A percentile compares a stretch with the other conserved stretches of the same genome.
Conservation (phyloP, 495 filamentous ascomycete species). For the Aspergillus baeticus region DNA sequence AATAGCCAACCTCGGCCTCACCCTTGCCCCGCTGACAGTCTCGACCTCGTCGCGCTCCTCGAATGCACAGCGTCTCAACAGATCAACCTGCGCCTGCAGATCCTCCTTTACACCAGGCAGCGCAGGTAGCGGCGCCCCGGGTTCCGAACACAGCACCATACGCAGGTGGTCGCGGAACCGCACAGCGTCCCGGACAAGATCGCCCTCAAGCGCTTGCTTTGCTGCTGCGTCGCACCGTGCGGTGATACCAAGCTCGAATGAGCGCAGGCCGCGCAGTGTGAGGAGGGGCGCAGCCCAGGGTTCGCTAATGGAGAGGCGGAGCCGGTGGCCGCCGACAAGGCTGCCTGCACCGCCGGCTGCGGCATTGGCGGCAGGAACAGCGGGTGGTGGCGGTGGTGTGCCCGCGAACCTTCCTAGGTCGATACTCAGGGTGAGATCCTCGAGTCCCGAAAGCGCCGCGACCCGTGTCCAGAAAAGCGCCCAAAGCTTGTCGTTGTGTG, state of each 20-base stretch:
- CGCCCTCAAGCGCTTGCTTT: conserved; percentile 28
- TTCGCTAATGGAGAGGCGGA: conserved; percentile 28
- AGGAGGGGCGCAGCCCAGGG: conserved; percentile 36
- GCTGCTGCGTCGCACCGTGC: conserved; percentile 34
- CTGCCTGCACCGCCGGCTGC: not conserved
- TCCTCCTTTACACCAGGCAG: not conserved
- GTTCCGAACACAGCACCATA: conserved; percentile 24
- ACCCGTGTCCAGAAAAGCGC: conserved; percentile 33
- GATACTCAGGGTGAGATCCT: conserved; percentile 27
- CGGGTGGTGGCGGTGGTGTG: not conserved
- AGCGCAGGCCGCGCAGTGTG: conserved; percentile 28
- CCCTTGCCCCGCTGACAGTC: not conserved
- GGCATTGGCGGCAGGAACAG: not conserved
- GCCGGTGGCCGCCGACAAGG: conserved; percentile 19
- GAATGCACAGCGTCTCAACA: not conserved
- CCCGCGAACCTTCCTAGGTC: conserved; percentile 37
- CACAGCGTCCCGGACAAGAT: conserved; percentile 29
- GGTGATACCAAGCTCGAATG: conserved; percentile 41
- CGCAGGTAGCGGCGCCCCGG: not conserved
- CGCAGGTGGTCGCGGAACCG: conserved; percentile 30
- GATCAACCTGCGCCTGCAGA: not conserved
- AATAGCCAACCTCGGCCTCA: conserved; percentile 21
- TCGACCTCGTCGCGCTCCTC: not conserved
- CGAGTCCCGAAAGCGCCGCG: conserved; percentile 19
- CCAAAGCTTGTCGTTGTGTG: conserved; percentile 42